These are phyloP conservation scores for Escovopsis sp. DNA, from an alignment of 2,329 filamentous ascomycete species.

Conservation along the genomic window DNA sequence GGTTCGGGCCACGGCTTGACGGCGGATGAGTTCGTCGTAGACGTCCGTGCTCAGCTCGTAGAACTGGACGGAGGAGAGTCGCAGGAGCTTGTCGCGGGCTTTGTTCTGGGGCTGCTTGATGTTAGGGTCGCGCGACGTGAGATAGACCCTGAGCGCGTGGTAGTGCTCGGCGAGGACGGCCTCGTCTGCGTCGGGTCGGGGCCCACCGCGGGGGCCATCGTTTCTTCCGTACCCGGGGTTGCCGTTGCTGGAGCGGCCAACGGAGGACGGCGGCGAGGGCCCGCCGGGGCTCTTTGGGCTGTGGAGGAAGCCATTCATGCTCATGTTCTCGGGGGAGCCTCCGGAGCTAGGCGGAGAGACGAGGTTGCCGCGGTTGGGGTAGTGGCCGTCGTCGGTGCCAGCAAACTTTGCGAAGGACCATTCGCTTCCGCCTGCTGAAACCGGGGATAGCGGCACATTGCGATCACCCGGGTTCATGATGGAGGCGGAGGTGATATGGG, in stretches of 20 bases:
- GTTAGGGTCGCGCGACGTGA: slow-evolving; percentile 64
- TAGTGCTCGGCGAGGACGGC: slow-evolving; percentile 66
- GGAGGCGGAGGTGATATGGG: slow-evolving; percentile 12
- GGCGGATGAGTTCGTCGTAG: slow-evolving; percentile 81
- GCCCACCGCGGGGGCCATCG: slow-evolving; percentile 51
- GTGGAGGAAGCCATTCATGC: slow-evolving; percentile 46
- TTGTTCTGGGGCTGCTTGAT: slow-evolving; percentile 65
- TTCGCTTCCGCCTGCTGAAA: slow-evolving; percentile 72
- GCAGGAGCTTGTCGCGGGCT: slow-evolving; percentile 84
- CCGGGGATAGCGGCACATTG: slow-evolving; percentile 66
- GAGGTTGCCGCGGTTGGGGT: slow-evolving; percentile 42
- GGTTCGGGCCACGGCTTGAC: slow-evolving; percentile 53
- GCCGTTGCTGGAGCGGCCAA: slow-evolving; percentile 73
- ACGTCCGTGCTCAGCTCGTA: slow-evolving; percentile 96
- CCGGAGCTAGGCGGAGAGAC: slow-evolving; percentile 57
- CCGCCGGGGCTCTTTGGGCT: slow-evolving; percentile 42
- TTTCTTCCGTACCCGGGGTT: slow-evolving; percentile 53
- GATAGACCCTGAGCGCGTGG: slow-evolving; percentile 58
- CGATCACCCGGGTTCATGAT: slow-evolving; percentile 49
- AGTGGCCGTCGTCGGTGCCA: slow-evolving; percentile 36
- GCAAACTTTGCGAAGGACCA: slow-evolving; percentile 63
- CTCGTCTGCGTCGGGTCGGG: slow-evolving; percentile 38
- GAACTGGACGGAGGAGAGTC: slow-evolving; percentile 84
- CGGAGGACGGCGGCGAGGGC: slow-evolving; percentile 76
- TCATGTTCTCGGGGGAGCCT: slow-evolving; percentile 38